A percentile compares a stretch with the other conserved stretches of the same genome.
Evolutionary conservation across 805 yeast species (phyloP).

Genomic region (Starmerella stigmatis): DNA sequence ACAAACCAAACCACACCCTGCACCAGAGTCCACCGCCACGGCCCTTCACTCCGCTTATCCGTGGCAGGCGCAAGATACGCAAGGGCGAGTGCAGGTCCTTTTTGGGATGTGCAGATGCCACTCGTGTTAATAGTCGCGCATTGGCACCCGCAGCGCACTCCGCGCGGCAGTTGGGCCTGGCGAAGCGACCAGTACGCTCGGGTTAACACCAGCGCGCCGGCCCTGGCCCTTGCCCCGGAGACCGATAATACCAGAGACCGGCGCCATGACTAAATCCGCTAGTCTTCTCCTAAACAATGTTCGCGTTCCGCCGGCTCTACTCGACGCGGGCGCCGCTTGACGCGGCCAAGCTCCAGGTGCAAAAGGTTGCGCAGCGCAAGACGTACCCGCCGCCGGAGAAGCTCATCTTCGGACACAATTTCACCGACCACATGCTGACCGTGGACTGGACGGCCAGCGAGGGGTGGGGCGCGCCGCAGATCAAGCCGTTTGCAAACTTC

Average conservation of each 20-base stretch:
- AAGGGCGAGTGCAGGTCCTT: too few relatives aligned
- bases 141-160: too few relatives aligned
- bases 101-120: too few relatives aligned
- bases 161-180: too few relatives aligned
- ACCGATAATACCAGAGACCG: not conserved
- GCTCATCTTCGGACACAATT: constrained; percentile 59
- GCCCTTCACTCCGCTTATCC: too few relatives aligned
- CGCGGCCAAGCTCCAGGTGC: constrained; percentile 43
- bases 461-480: constrained; percentile 88
- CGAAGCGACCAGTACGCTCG: too few relatives aligned
- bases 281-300: not conserved
- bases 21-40: too few relatives aligned
- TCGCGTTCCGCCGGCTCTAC: not conserved
- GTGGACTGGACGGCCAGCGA: constrained; percentile 64
- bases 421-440: constrained; percentile 82
- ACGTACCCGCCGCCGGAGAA: constrained; percentile 47
- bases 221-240: not conserved
- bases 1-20: too few relatives aligned
- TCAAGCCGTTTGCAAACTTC: constrained; percentile 72
- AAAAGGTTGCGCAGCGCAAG: constrained; percentile 42
- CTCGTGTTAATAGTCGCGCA: too few relatives aligned
- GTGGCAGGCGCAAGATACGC: too few relatives aligned
- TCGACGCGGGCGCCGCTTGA: constrained; percentile 37
- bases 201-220: too few relatives aligned
- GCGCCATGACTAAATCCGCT: not conserved